A percentile compares a stretch with the other conserved stretches of the same genome.
These are phyloP conservation scores for Cytospora piceae DNA, from an alignment of 2,329 filamentous ascomycete genomes.

Conservation along the genomic window DNA sequence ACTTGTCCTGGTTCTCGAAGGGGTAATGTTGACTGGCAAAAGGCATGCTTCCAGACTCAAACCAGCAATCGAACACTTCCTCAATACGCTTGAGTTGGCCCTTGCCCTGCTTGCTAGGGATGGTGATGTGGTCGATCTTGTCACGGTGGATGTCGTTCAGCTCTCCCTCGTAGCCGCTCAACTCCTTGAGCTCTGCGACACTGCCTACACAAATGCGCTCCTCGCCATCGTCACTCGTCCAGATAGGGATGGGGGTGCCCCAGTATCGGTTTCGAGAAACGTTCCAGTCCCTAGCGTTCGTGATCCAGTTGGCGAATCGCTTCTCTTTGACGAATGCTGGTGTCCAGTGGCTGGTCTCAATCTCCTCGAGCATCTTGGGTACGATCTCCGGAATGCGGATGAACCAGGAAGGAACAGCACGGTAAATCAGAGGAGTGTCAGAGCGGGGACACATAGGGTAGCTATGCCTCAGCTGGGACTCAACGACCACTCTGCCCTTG, in stretches of 20 bases:
- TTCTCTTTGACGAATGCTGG: conserved; percentile 89
- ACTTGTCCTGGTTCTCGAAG: conserved; percentile 83
- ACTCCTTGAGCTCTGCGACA: conserved; percentile 77
- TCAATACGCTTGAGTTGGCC: conserved; percentile 79
- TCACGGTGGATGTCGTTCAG: conserved; percentile 88
- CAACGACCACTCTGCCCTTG: conserved; percentile 75
- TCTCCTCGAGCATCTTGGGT: conserved; percentile 87
- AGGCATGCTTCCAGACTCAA: conserved; percentile 94
- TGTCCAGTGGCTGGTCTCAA: conserved; percentile 90
- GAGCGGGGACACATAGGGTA: conserved; percentile 94
- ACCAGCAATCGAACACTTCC: conserved; percentile 97
- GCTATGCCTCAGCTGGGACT: conserved; percentile 86
- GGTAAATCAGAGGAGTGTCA: conserved; percentile 93
- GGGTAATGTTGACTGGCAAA: conserved; percentile 91
- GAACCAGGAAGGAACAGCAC: conserved; percentile 93
- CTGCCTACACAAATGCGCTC: conserved; percentile 88
- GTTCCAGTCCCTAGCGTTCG: conserved; percentile 92
- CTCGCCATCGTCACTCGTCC: conserved; percentile 87
- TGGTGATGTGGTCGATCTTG: conserved; percentile 92
- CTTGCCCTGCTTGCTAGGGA: conserved; percentile 86
- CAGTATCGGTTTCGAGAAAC: conserved; percentile 93
- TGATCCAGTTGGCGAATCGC: conserved; percentile 89
- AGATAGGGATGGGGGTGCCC: conserved; percentile 90
- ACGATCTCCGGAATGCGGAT: conserved; percentile 84
- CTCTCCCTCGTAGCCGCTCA: conserved; percentile 85